Evolutionary conservation across 768 basidiomycete species (phyloP), one percentile per base, ranked within the genome.

Genomic region (Panaeolus papilionaceus): DNA sequence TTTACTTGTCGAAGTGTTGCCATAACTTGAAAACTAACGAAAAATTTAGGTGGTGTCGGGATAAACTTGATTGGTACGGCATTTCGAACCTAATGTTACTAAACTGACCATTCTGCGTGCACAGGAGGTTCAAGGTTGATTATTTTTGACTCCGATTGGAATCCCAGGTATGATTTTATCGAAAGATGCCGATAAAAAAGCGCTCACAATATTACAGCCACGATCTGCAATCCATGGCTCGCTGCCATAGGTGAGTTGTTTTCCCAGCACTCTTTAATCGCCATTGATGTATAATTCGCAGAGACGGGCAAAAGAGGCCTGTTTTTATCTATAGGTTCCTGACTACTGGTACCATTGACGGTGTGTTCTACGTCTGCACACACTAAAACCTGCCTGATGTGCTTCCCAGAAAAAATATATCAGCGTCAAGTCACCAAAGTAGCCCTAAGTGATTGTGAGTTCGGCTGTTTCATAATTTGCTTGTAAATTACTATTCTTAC

Each of bases 221-320:
- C 72, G 98, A 99, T 79, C 78, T 96, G 18, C 98, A 99, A 78
- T 92, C 98, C 1, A 99, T 99, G 97, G 97, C 96, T 63, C 88
- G 97, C 62, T 97, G 96, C 75, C 94, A 97, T 78, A 87, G 95
- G 95, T 94, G 68, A 58, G 80, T 71, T 11, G 2, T 23, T 67
- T 39, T 40, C 58, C 44, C 37, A 38, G 64, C 45, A 67, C 20
- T 63, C n/a, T 67, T 26, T 64, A 37, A 38, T 44, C 23, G 20
- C 6, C 70, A 63, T 66, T 66, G 10, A 67, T 68, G 23, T 33
- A 71, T 28, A 67, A 61, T 64, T 64, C 40, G 40, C 71, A 96
- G 95, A 20, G 96, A 99, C 79, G 97, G 97, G 0, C 97, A 99
- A 80, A 96, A 94, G 74, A 85, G 89, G 9, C 90, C 92, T 0